Evolutionary conservation across 108 stramenopile species (phyloP), one percentile per base, ranked within the genome.

Genomic region (Skeletonema marinoi): DNA sequence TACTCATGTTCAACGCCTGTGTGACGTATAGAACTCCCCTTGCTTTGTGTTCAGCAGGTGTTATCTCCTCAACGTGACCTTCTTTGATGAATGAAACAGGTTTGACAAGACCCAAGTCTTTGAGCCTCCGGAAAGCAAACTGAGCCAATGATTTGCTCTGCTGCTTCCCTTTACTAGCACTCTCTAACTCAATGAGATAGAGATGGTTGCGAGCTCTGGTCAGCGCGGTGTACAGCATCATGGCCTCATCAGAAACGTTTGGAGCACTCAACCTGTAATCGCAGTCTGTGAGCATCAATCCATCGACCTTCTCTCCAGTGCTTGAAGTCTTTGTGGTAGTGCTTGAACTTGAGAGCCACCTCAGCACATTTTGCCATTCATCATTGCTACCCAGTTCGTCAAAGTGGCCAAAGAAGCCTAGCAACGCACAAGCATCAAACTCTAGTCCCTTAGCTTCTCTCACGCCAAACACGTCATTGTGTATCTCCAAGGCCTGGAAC

Each of bases 361-460:
- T 32, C 67, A 68, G 30, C 2, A 58, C 42, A 68, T 68, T 68
- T 8, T 25, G 30, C 67, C 67, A 68, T 19, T 68, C 51, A 6
- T 68, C 54, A 7, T 32, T 32, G 54, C 67, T 68, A 3, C 67
- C 67, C 51, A 51, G 19, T 8, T 68, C 54, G 11, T 68, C 67
- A 31, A 68, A 11, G 6, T 59, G 41, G 11, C 25, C 67, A 31
- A 68, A 58, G 14, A 68, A 68, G 21, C 67, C 67, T 51, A 68
- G 51, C 67, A 68, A 46, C 17, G 63, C 63, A 33, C 63, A 64
- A n/a, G 63, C 63, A 33, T 64, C 70, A 63, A 71, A 71, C 46
- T 71, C 70, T 17, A 71, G 70, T 3, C 70, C 70, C 70, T 71
- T 71, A 17, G 70, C 70, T 19, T 71, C 70, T 61, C 70, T 32